These are phyloP conservation scores for Solanum peruvianum DNA, from an alignment of 257 asterid species.

Conservation along the genomic window DNA sequence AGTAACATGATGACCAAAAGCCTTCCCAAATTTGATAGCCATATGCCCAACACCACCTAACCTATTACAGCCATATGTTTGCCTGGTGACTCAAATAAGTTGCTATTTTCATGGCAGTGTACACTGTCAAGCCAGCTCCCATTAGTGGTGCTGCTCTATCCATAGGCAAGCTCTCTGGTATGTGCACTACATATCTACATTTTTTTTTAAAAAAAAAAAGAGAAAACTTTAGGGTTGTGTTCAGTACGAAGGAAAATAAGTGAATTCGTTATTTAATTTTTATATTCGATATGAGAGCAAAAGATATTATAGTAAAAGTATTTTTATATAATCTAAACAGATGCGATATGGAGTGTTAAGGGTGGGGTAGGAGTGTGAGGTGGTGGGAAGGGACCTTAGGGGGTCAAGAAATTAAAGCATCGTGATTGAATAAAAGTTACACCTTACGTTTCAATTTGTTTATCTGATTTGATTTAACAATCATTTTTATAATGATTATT, in stretches of 20 bases:
- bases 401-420: neutral
- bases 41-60: slow-evolving; percentile 75
- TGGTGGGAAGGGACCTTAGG: neutral
- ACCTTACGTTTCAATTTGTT: no score
- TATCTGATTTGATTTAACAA: no score
- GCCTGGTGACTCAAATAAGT: neutral
- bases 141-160: slow-evolving; percentile 2
- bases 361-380: neutral
- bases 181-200: slow-evolving; percentile 14
- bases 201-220: neutral
- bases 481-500: no score
- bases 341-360: neutral
- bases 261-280: neutral
- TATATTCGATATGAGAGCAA: accelerated
- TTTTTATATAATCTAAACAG: no score
- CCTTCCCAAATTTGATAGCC: slow-evolving; percentile 17
- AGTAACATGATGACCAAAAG: slow-evolving; percentile 31
- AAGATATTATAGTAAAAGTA: neutral
- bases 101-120: neutral
- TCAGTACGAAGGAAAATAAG: neutral
- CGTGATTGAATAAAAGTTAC: neutral
- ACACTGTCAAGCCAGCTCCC: slow-evolving; percentile 3
- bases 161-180: neutral
- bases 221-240: neutral
- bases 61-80: slow-evolving; percentile 30